These are phyloP conservation scores for Maudiozyma saulgeensis DNA, from an alignment of 805 yeast genomes.

Conservation along the genomic window DNA sequence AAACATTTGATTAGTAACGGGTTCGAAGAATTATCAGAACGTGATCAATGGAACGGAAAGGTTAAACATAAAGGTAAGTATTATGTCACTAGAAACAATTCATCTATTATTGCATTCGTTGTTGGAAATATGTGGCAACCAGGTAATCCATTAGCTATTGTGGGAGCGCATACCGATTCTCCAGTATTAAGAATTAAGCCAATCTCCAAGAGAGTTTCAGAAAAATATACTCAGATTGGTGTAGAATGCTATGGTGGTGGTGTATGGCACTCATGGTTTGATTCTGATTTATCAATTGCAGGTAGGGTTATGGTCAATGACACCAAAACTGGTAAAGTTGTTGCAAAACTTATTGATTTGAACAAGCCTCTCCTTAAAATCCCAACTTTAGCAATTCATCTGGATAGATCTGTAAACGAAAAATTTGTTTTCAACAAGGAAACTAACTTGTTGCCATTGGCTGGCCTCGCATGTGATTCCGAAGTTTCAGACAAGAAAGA, in stretches of 20 bases:
- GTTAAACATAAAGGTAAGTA: slow-evolving; percentile 54
- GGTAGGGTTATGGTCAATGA: slow-evolving; percentile 75
- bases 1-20: slow-evolving; percentile 49
- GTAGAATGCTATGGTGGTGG: slow-evolving; percentile 96
- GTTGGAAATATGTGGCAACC: slow-evolving; percentile 65
- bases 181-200: slow-evolving; percentile 89
- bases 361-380: slow-evolving; percentile 79
- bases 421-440: slow-evolving; percentile 88
- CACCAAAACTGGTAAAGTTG: slow-evolving; percentile 36
- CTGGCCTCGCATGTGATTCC: slow-evolving; percentile 44
- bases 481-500: slow-evolving; percentile 24
- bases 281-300: slow-evolving; percentile 82
- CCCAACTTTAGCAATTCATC: slow-evolving; percentile 90
- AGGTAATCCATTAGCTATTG: slow-evolving; percentile 77
- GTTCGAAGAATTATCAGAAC: slow-evolving; percentile 63
- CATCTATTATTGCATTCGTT: slow-evolving; percentile 80
- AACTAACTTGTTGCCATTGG: slow-evolving; percentile 76
- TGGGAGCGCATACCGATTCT: slow-evolving; percentile 95
- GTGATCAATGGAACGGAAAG: slow-evolving; percentile 54
- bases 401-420: slow-evolving; percentile 63
- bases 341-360: slow-evolving; percentile 66
- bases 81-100: slow-evolving; percentile 81
- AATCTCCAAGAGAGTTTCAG: slow-evolving; percentile 53
- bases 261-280: slow-evolving; percentile 95
- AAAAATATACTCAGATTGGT: slow-evolving; percentile 81